phyloP scores from a whole-genome alignment of 306 rosid genomes.

The Quercus gilva region DNA sequence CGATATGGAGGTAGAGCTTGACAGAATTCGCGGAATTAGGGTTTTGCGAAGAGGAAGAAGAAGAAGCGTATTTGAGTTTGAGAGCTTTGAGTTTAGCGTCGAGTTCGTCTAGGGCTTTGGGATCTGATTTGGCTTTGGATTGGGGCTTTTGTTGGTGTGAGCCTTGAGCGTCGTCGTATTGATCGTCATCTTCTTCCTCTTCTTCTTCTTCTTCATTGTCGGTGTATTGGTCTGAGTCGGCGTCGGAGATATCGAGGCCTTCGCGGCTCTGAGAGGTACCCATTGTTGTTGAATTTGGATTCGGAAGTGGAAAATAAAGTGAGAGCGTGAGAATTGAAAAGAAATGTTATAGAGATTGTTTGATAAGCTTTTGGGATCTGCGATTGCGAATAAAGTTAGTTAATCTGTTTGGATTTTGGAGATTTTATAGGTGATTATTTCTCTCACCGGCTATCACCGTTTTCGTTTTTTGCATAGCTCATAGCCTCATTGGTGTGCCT shows the following conservation, averaged over 20 bases:
- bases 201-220: slow-evolving; percentile 37
- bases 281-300: slow-evolving; percentile 30
- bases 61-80: slow-evolving; percentile 63
- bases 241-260: slow-evolving; percentile 46
- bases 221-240: slow-evolving; percentile 51
- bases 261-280: slow-evolving; percentile 90
- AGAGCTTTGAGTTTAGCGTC: slow-evolving; percentile 71
- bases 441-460: slow-evolving; percentile 14
- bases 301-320: background rate
- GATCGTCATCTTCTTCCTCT: slow-evolving; percentile 21
- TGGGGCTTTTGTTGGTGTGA: background rate
- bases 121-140: slow-evolving; percentile 16
- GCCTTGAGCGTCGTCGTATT: slow-evolving; percentile 34
- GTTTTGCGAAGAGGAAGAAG: slow-evolving; percentile 27
- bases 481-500: too few species aligned
- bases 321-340: background rate
- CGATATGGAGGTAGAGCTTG: slow-evolving; percentile 87
- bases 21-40: slow-evolving; percentile 53
- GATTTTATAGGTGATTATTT: background rate
- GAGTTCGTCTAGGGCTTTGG: slow-evolving; percentile 47
- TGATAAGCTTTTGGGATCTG: background rate
- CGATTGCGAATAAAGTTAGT: background rate
- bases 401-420: background rate
- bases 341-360: background rate
- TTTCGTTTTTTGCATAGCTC: background rate